Conservation (phyloP, 2,329 filamentous ascomycete genomes). For the Catunica adiposa region DNA sequence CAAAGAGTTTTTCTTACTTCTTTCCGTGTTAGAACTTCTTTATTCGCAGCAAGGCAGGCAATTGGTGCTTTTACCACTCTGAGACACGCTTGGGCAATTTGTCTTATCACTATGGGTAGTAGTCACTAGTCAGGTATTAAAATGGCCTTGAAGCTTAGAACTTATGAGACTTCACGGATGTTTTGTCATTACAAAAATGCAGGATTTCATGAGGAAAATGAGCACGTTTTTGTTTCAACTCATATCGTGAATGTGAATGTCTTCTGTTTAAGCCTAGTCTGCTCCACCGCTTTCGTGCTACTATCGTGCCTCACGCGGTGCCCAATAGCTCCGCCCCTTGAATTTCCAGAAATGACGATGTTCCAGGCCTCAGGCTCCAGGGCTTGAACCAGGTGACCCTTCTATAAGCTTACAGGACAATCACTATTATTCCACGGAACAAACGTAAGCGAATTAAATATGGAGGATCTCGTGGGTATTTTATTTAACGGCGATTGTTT, state of each 20-base stretch:
- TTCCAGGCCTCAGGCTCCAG: background rate
- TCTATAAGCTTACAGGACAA: background rate
- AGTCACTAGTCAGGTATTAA: too few species aligned
- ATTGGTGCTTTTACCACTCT: too few species aligned
- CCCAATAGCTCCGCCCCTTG: background rate
- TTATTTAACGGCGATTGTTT: too few species aligned
- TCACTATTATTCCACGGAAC: too few species aligned
- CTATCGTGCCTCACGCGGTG: background rate
- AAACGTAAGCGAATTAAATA: too few species aligned
- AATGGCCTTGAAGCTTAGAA: too few species aligned
- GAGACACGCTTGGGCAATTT: too few species aligned
- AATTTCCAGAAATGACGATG: background rate
- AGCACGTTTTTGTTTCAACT: conserved; percentile 1
- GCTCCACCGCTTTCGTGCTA: background rate
- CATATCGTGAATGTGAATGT: background rate
- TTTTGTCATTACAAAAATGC: too few species aligned
- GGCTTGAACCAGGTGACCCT: background rate
- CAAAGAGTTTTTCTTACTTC: background rate
- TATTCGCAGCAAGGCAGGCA: too few species aligned
- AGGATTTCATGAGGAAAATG: background rate
- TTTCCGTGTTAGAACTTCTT: background rate
- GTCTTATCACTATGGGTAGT: too few species aligned
- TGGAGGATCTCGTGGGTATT: too few species aligned
- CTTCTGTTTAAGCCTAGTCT: background rate
- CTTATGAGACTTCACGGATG: too few species aligned